phyloP scores from a whole-genome alignment of 2,329 filamentous ascomycete species.

The Epicoccum nigrum region DNA sequence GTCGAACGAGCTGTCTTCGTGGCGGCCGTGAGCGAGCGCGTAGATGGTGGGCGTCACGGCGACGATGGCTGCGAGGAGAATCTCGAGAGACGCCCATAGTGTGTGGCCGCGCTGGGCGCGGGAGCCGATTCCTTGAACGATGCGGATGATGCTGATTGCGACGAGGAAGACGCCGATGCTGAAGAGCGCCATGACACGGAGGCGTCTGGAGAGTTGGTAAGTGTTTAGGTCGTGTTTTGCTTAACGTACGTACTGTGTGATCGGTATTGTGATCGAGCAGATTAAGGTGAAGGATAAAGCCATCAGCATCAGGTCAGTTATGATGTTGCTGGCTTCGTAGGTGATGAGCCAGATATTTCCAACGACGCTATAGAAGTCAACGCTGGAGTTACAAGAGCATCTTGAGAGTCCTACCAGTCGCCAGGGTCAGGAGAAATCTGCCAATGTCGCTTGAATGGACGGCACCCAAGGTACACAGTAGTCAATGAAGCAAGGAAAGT shows the following conservation, averaged over 20 bases:
- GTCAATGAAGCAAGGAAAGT: constrained; percentile 24
- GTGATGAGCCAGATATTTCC: constrained; percentile 29
- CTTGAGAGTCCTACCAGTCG: constrained; percentile 16
- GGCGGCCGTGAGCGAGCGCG: constrained; percentile 20
- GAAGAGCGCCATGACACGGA: constrained; percentile 26
- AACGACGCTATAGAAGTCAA: constrained; percentile 21
- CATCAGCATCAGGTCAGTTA: constrained; percentile 27
- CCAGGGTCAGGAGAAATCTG: constrained; percentile 27
- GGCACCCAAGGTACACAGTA: constrained; percentile 21
- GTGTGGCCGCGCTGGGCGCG: constrained; percentile 22
- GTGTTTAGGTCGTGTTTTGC: neutral
- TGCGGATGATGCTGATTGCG: constrained; percentile 24
- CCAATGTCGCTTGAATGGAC: constrained; percentile 21
- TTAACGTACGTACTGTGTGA: constrained; percentile 14
- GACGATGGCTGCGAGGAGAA: constrained; percentile 22
- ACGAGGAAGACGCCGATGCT: constrained; percentile 27
- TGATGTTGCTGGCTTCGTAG: constrained; percentile 26
- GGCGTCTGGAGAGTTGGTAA: constrained; percentile 7
- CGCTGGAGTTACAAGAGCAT: neutral
- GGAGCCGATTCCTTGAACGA: constrained; percentile 18
- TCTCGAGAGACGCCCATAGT: constrained; percentile 24
- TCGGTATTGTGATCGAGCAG: constrained; percentile 16
- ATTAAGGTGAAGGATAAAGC: constrained; percentile 20
- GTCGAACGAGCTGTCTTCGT: constrained; percentile 12
- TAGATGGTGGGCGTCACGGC: constrained; percentile 27